Base-by-base conservation (phyloP, 306 rosid genomes). In the Betula pendula region DNA sequence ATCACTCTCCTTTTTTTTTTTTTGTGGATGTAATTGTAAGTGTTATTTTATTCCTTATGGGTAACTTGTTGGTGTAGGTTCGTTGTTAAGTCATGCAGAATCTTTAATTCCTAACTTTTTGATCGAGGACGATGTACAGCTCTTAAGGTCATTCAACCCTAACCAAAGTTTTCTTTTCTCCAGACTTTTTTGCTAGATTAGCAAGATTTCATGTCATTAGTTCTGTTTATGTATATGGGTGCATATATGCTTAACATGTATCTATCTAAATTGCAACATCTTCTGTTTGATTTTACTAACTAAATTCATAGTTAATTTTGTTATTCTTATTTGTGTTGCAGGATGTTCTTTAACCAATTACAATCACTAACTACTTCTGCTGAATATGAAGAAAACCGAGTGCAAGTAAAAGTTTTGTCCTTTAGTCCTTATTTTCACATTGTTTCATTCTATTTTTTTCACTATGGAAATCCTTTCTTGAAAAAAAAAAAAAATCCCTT, bases 61-160 rank as follows among this genome's bases (percentile, higher is more conserved):
- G 50, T 84, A 74, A 56, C 81, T 77, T 83, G 48, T 66, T 56
- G 82, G 53, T 92, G 91, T 78, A 95, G 98, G 96, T 75, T 95
- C 97, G 16, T 85, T 95, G 90, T 80, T 91, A 85, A 89, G 86
- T 81, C 97, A 95, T 80, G 96, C 97, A 55, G 97, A 95, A 84
- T 95, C 98, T 67, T 88, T 95, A 77, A 90, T 92, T 88, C 98
- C 98, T 52, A 89, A 79, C 72, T 85, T 84, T 74, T 84, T 95
- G 77, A 92, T 74, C 67, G 87, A 75, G 83, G 98, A 95, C 84
- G 98, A 95, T 86, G 83, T 92, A 73, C 97, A 88, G 79, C 95
- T 92, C 56, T 71, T 95, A 70, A 95, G 98, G 98, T 95, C 65
- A 81, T 60, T 15, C 56, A 77, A 66, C 8, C 47, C 48, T 66